These are phyloP conservation scores for Termitomyces sp. DNA, from an alignment of 768 basidiomycete species.

Conservation along the genomic window DNA sequence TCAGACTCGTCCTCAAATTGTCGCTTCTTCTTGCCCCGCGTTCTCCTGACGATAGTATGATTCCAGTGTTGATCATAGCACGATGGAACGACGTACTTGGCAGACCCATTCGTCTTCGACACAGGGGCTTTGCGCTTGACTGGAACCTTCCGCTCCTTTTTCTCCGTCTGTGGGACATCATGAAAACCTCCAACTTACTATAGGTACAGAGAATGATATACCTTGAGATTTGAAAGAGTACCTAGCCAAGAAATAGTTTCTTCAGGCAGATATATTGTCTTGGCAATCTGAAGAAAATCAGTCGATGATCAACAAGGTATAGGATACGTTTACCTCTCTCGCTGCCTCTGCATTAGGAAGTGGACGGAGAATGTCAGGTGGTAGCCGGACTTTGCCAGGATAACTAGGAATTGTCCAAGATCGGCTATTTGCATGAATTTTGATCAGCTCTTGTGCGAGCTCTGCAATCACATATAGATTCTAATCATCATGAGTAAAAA, in stretches of 20 bases:
- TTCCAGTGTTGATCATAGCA: constrained; percentile 3
- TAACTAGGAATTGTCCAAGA: constrained; percentile 76
- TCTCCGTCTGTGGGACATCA: constrained; percentile 22
- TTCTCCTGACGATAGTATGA: constrained; percentile 22
- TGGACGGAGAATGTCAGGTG: constrained; percentile 73
- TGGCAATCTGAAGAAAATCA: constrained; percentile 43
- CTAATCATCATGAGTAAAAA: constrained; percentile 32
- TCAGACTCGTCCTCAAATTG: constrained; percentile 35
- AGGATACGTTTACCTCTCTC: constrained; percentile 40
- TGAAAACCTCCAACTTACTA: not conserved
- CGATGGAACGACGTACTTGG: constrained; percentile 33
- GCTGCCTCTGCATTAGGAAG: constrained; percentile 62
- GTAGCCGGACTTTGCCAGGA: constrained; percentile 76
- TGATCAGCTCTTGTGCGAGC: constrained; percentile 84
- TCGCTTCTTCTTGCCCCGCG: constrained; percentile 27
- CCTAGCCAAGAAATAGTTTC: constrained; percentile 52
- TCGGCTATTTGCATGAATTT: constrained; percentile 53
- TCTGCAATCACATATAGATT: constrained; percentile 86
- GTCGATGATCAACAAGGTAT: not conserved
- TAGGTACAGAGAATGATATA: constrained; percentile 9
- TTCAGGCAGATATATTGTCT: constrained; percentile 62
- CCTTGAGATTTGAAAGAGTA: constrained; percentile 38
- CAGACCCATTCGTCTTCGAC: constrained; percentile 38
- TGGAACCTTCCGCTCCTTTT: constrained; percentile 43
- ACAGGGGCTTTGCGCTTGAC: constrained; percentile 49